Conservation (phyloP, 176 grass and related monocot genomes). For the Aegilops longissima region DNA sequence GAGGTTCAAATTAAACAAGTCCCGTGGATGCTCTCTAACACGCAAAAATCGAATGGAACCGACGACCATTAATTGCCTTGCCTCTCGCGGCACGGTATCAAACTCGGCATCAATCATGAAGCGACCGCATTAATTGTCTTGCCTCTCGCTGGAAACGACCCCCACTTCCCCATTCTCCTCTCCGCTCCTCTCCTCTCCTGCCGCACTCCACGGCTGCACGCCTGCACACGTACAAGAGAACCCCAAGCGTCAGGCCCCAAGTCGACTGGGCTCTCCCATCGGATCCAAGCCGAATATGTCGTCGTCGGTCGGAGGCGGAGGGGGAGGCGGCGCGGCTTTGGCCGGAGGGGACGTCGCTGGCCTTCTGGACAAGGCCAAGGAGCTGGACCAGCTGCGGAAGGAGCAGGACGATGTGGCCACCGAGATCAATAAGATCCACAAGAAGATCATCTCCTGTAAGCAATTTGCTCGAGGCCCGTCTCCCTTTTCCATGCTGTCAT, state of each 20-base stretch:
- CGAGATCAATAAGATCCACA: conserved; percentile 81
- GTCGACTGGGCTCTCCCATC: not conserved
- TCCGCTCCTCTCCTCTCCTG: not conserved
- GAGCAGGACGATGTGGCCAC: conserved; percentile 48
- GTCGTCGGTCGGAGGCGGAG: conserved; percentile 29
- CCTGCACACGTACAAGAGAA: not conserved
- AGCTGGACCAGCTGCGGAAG: conserved; percentile 68
- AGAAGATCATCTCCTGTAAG: conserved; percentile 63
- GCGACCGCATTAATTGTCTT: not conserved
- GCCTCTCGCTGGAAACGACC: not conserved
- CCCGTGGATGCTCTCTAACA: too few relatives aligned
- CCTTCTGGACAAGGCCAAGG: conserved; percentile 78
- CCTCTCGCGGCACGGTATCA: not conserved
- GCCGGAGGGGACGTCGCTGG: conserved; percentile 36
- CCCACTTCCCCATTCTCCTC: not conserved
- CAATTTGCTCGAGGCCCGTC: not conserved
- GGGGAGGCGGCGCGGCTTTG: conserved; percentile 12
- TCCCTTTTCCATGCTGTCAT: not conserved
- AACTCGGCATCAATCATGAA: not conserved
- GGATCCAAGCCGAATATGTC: conserved; percentile 26
- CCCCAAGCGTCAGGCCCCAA: not conserved
- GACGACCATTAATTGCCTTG: not conserved
- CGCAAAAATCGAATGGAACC: not conserved
- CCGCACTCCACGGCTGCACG: not conserved
- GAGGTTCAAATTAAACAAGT: too few relatives aligned